Percentiles rank a stretch among this genome's conserved stretches.
These are phyloP conservation scores for Scedosporium aurantiacum DNA, from an alignment of 2,329 filamentous ascomycete genomes.

Conservation along the genomic window DNA sequence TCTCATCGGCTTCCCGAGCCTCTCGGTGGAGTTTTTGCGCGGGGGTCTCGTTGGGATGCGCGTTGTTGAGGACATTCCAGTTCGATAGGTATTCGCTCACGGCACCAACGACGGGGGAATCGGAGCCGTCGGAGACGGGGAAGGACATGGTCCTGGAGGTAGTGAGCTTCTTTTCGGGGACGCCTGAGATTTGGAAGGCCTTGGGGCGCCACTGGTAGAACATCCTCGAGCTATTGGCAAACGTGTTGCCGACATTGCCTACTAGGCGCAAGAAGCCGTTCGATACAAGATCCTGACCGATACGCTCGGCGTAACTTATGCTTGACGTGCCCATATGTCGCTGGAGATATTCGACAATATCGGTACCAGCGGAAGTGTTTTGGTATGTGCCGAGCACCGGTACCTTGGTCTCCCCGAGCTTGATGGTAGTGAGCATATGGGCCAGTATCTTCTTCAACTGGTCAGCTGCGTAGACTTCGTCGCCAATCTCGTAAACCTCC, in stretches of 20 bases:
- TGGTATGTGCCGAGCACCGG: constrained; percentile 90
- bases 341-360: constrained; percentile 93
- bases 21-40: constrained; percentile 78
- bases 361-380: constrained; percentile 82
- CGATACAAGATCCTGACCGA: constrained; percentile 83
- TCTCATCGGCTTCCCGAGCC: constrained; percentile 80
- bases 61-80: constrained; percentile 82
- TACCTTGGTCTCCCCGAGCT: constrained; percentile 83
- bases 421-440: constrained; percentile 79
- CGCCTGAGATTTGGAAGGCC: constrained; percentile 75
- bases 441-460: constrained; percentile 82
- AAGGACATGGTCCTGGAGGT: constrained; percentile 66
- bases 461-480: constrained; percentile 73
- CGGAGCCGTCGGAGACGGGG: constrained; percentile 38
- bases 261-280: constrained; percentile 82
- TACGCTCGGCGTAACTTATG: constrained; percentile 82
- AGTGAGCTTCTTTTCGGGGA: constrained; percentile 75
- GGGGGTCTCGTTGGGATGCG: constrained; percentile 88
- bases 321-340: constrained; percentile 74
- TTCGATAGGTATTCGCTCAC: constrained; percentile 82
- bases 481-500: constrained; percentile 79
- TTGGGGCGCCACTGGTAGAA: constrained; percentile 96
- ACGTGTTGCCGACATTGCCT: constrained; percentile 88
- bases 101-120: constrained; percentile 71
- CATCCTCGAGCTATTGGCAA: constrained; percentile 95